phyloP scores from a whole-genome alignment of 208 protist genomes.

The Porcisia deanei region DNA sequence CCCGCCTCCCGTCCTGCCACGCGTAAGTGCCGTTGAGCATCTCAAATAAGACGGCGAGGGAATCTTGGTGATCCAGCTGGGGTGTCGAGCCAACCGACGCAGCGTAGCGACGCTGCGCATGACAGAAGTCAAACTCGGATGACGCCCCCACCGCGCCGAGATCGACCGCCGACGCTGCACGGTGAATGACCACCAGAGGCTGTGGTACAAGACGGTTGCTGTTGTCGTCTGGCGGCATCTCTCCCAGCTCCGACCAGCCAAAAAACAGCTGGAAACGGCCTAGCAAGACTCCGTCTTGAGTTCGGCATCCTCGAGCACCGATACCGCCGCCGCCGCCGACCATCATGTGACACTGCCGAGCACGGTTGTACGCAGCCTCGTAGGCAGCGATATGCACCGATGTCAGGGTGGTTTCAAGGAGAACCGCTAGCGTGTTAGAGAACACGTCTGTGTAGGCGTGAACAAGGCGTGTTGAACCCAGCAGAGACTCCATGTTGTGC shows the following conservation, averaged over 20 bases:
- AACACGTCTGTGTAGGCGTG: conserved; percentile 55
- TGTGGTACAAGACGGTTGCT: conserved; percentile 73
- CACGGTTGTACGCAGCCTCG: conserved; percentile 21
- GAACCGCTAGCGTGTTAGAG: conserved; percentile 66
- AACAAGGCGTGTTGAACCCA: conserved; percentile 42
- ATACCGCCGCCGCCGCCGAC: background rate
- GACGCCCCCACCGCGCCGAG: background rate
- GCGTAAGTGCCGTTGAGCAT: conserved; percentile 20
- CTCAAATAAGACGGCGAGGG: conserved; percentile 27
- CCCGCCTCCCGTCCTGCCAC: background rate
- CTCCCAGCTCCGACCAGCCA: conserved; percentile 61
- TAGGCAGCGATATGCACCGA: conserved; percentile 41
- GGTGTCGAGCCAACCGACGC: conserved; percentile 1
- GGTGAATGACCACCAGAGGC: conserved; percentile 43
- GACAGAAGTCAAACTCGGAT: conserved; percentile 8
- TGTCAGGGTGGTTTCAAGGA: conserved; percentile 55
- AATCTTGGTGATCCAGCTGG: conserved; percentile 50
- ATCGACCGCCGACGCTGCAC: background rate
- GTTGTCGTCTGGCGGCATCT: conserved; percentile 77
- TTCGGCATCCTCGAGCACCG: background rate
- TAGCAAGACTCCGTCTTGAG: conserved; percentile 35
- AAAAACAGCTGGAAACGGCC: conserved; percentile 59
- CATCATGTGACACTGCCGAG: conserved; percentile 12
- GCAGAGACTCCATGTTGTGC: conserved; percentile 58
- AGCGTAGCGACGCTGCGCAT: conserved; percentile 2